Evolutionary conservation across 495 filamentous ascomycete genomes (phyloP).

Genomic region (Peziza echinospora): DNA sequence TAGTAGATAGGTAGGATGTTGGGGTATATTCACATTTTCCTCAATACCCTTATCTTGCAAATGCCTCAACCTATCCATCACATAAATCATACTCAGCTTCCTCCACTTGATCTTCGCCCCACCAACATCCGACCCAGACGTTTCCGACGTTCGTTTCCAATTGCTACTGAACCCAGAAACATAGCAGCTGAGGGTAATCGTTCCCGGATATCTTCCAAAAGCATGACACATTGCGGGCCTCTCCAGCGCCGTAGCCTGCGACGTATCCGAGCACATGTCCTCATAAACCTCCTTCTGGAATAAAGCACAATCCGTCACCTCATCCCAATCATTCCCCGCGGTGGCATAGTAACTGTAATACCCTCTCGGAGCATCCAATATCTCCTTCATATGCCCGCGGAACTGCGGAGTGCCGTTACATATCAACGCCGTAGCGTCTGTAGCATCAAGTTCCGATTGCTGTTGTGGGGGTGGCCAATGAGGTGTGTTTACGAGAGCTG

Average conservation of each 20-base stretch:
- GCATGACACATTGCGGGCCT: constrained; percentile 28
- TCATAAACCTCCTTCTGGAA: constrained; percentile 20
- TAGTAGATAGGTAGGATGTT: too few species aligned
- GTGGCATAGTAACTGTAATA: constrained; percentile 16
- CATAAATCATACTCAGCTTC: constrained; percentile 18
- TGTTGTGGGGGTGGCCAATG: constrained; percentile 11
- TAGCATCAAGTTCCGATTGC: constrained; percentile 13
- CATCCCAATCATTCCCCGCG: constrained; percentile 20
- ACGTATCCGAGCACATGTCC: constrained; percentile 19
- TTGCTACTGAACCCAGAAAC: constrained; percentile 20
- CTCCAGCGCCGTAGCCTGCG: constrained; percentile 23
- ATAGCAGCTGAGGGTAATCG: constrained; percentile 25
- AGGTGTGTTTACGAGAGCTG: background rate
- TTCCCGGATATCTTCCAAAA: constrained; percentile 27
- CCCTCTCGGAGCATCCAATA: constrained; percentile 16
- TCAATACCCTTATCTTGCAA: constrained; percentile 17
- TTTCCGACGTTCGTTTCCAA: constrained; percentile 1
- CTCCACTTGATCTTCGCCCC: constrained; percentile 12
- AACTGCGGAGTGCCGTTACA: constrained; percentile 18
- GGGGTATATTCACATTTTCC: constrained; percentile 6
- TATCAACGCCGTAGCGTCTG: constrained; percentile 15
- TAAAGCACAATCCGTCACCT: constrained; percentile 14
- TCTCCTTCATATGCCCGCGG: constrained; percentile 14
- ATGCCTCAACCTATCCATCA: constrained; percentile 16
- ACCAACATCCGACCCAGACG: constrained; percentile 10